Evolutionary conservation across 805 yeast species (phyloP).

Genomic region (Candida ovalis): DNA sequence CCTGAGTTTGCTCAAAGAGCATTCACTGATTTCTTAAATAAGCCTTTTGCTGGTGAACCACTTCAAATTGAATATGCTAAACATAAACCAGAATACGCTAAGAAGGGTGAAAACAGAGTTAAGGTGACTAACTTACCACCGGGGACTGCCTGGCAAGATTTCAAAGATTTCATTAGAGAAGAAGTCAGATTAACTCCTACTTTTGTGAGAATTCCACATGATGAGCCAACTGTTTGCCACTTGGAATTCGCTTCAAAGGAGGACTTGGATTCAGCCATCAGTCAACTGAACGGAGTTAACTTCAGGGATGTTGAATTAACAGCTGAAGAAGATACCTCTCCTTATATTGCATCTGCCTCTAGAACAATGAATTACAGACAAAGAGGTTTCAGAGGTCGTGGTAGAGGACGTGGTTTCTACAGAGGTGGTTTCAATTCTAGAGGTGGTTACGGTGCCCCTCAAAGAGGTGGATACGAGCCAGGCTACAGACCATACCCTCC

Average conservation of each 20-base stretch:
- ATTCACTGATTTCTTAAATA: conserved; percentile 40
- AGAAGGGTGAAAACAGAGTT: conserved; percentile 72
- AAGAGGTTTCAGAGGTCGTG: conserved; percentile 45
- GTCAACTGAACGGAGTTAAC: conserved; percentile 66
- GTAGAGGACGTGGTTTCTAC: conserved; percentile 31
- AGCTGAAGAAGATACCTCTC: conserved; percentile 75
- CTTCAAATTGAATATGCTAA: conserved; percentile 53
- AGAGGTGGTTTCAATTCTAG: conserved; percentile 24
- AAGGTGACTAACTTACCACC: conserved; percentile 68
- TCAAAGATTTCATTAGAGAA: conserved; percentile 85
- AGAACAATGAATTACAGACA: conserved; percentile 42
- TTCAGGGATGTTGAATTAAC: conserved; percentile 60
- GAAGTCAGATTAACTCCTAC: conserved; percentile 62
- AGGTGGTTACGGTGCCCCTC: conserved; percentile 31
- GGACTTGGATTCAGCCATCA: conserved; percentile 70
- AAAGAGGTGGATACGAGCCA: conserved; percentile 19
- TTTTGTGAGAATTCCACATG: conserved; percentile 50
- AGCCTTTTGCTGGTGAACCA: conserved; percentile 47
- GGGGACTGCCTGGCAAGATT: conserved; percentile 81
- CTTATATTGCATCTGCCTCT: conserved; percentile 47
- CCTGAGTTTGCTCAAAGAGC: conserved; percentile 52
- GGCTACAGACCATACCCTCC: background rate
- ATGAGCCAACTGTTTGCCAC: conserved; percentile 43
- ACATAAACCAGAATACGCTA: conserved; percentile 46
- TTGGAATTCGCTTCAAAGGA: conserved; percentile 64